Evolutionary conservation across 345 rosid genomes (phyloP), one percentile per base, ranked within the genome.

Genomic region (Gossypium turneri): DNA sequence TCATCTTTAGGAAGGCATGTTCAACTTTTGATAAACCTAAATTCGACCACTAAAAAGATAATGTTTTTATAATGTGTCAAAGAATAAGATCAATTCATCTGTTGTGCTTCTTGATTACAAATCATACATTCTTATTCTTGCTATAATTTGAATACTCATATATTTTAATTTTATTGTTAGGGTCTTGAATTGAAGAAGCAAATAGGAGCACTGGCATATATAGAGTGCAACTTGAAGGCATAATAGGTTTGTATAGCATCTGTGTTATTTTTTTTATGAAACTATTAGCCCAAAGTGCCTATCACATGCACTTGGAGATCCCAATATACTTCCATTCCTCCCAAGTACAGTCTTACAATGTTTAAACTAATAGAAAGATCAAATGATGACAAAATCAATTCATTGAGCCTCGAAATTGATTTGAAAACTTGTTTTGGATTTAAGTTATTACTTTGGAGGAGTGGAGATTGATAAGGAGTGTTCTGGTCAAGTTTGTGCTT

Each of bases 181-280:
- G 97, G 97, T 48, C 85, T 84, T 27, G 3, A 27, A 27, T 27
- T 27, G 3, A 27, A 27, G 29, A 27, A 27, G 29, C 0, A 27
- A 27, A 27, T 27, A 27, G 3, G 29, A 27, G 29, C 29, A 27
- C 3, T 27, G 3, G 29, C 3, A 27, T 3, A 27, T 3, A 27
- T 2, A 27, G 29, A 27, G 29, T 27, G 29, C 29, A 27, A 27
- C 29, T 27, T 3, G 34, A 90, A 50, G 81, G 87, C 91, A 62
- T 96, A 92, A 76, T 83, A 79, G 91, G 97, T 90, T 63, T 9
- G 83, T 75, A 62, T 63, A 20, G 2, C n/a, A 61, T 76, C 55
- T 50, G 1, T 51, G 11, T 43, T 27, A 27, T 17, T 8, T 66
- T 66, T 52, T 17, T 48, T 10, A 7, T 9, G 29, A 47, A 29